Base-by-base conservation (phyloP, 2,329 filamentous ascomycete species). In the Cryphonectria parasitica region DNA sequence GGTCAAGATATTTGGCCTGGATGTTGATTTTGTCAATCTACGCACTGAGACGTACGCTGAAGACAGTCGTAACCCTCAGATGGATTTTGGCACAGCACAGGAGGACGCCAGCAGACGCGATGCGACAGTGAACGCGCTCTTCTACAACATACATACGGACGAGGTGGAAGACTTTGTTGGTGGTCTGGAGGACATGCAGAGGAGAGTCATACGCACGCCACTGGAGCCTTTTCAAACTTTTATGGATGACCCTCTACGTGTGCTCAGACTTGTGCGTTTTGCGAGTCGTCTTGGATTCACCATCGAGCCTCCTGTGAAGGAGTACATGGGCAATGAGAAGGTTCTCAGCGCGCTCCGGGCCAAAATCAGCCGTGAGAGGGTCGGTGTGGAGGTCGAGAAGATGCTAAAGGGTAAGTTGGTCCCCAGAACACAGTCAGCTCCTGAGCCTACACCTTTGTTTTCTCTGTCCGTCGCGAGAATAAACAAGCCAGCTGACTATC, bases 21-120 rank as follows among this genome's bases (percentile, higher is more conserved):
- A 98, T 77, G 88, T 98, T 64, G 95, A 99, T 78, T 90, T 99
- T 77, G 96, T 99, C 75, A 99, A 98, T 78, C 84, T 98, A 63
- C 88, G 95, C 62, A 97, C 94, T 78, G 96, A 98, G 82, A 95
- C 91, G 0, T 98, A 98, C 76, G 88, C 90, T 0, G 91, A 93
- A n/a, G 90, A 96, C 71, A 97, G 93, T 77, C 89, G 96, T 49
- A 97, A 97, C 76, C 95, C 95, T 1, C 87, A 93, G 75, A 92
- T 98, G 87, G 94, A 97, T 78, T 98, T 98, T 80, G 96, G 95
- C 6, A 97, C 94, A 0, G 91, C 95, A 0, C 87, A 92, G 78
- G 94, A 99, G 80, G 95, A 99, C 80, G 95, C 95, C 2, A 79
- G 94, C 74, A 90, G 95, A 31, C 90, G 95, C 64, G 95, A 99